phyloP scores from a whole-genome alignment of 2,329 filamentous ascomycete species.

The Penicillium expansum region DNA sequence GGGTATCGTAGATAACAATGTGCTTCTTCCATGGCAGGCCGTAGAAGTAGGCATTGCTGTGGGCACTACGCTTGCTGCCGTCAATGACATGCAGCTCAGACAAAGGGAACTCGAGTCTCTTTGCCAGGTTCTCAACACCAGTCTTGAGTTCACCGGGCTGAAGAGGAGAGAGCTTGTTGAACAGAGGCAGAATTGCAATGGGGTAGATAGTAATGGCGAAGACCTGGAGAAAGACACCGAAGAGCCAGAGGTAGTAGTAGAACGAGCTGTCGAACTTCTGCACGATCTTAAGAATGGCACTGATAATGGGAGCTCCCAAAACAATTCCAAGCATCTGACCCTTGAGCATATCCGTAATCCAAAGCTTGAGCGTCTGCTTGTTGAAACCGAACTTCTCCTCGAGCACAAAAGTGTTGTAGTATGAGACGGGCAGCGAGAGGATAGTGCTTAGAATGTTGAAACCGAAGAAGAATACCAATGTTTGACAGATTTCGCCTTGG shows the following conservation, averaged over 20 bases:
- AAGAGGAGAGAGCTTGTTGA: conserved; percentile 96
- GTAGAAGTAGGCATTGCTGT: conserved; percentile 94
- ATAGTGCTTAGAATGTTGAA: conserved; percentile 81
- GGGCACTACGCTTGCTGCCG: conserved; percentile 80
- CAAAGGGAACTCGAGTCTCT: conserved; percentile 84
- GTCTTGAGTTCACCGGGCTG: conserved; percentile 84
- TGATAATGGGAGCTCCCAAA: conserved; percentile 82
- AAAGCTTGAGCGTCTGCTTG: conserved; percentile 89
- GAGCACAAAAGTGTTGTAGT: conserved; percentile 93
- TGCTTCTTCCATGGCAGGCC: conserved; percentile 99
- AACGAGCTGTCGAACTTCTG: conserved; percentile 90
- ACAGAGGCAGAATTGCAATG: conserved; percentile 86
- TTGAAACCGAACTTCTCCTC: conserved; percentile 99
- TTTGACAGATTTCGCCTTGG: conserved; percentile 89
- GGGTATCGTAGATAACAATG: conserved; percentile 97
- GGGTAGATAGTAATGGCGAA: conserved; percentile 97
- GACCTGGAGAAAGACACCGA: conserved; percentile 82
- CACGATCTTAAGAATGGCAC: conserved; percentile 89
- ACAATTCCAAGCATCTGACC: conserved; percentile 76
- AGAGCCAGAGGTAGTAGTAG: conserved; percentile 98
- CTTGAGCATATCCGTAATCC: conserved; percentile 88
- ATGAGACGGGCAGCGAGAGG: conserved; percentile 73
- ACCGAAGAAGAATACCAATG: conserved; percentile 83
- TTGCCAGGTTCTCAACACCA: conserved; percentile 78
- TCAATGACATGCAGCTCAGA: conserved; percentile 93